A percentile compares a stretch with the other conserved stretches of the same genome.
phyloP scores from a whole-genome alignment of 2,329 filamentous ascomycete genomes.

The Exophiala spinifera region DNA sequence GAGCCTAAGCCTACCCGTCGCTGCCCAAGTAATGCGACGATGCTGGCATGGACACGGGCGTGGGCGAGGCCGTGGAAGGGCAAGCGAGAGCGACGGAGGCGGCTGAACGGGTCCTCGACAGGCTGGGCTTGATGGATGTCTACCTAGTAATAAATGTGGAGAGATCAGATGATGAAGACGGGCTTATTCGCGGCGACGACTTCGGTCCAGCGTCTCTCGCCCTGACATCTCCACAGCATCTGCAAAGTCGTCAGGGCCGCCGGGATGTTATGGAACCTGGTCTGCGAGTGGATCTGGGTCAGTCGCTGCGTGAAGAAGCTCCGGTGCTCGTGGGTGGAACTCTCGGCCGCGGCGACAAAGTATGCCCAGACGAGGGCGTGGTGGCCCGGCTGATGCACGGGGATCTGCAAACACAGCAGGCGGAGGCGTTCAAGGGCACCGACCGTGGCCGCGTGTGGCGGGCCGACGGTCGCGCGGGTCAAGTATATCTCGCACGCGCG shows the following conservation, averaged over 20 bases:
- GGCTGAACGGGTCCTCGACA: too few species aligned
- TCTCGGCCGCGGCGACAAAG: constrained; percentile 43
- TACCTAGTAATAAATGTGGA: too few species aligned
- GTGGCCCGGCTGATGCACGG: constrained; percentile 25
- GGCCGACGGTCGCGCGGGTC: constrained; percentile 19
- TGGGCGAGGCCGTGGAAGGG: too few species aligned
- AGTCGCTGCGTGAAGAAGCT: constrained; percentile 30
- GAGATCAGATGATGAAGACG: constrained; percentile 16
- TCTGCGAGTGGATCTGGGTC: constrained; percentile 32
- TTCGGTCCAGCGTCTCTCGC: constrained; percentile 23
- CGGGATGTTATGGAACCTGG: constrained; percentile 40
- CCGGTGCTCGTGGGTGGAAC: constrained; percentile 35
- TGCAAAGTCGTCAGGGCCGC: constrained; percentile 36
- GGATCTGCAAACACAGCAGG: constrained; percentile 32
- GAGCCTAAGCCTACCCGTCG: too few species aligned
- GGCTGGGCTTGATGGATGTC: too few species aligned
- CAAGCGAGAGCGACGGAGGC: too few species aligned
- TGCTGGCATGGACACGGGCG: too few species aligned
- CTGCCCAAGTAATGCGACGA: too few species aligned
- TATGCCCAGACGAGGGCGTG: constrained; percentile 44
- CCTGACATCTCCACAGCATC: constrained; percentile 34
- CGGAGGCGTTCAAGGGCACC: constrained; percentile 34
- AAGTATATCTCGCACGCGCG: constrained; percentile 31
- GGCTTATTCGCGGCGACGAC: constrained; percentile 12
- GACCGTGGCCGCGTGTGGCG: constrained; percentile 16